Evolutionary conservation across 345 rosid genomes (phyloP), one percentile per base, ranked within the genome.

Genomic region (Heritiera littoralis): DNA sequence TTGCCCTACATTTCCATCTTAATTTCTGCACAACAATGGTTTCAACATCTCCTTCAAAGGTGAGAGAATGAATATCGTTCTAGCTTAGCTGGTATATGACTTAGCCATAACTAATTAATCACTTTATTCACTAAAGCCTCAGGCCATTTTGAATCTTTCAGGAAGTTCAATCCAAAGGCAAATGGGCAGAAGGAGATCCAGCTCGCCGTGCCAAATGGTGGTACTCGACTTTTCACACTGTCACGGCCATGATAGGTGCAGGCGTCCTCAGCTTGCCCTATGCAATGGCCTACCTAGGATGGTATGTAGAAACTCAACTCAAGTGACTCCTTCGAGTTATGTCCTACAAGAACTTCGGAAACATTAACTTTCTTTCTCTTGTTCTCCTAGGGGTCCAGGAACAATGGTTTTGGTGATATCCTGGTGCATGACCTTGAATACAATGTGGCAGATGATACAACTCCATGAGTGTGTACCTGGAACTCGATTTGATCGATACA

Each of bases 201-300:
- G 46, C 83, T 77, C 92, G 99, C 68, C 88, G 85, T 46, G 98
- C 98, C 61, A 93, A 91, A 87, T 95, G 99, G 99, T 93, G 98
- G 99, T 91, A 91, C 84, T 92, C 99, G 68, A 92, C 99, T 59
- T 95, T 95, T 80, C 99, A 93, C 88, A 78, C 87, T 5, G 96
- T 93, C 65, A 93, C 99, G 4, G 98, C 99, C 92, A 95, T 93
- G 97, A 93, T 95, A 15, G 99, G 99, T 9, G 99, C 98, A 1
- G 99, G 98, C 54, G 99, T 95, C 58, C 98, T 93, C 74, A 90
- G 98, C 82, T 86, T 95, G 75, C 99, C 99, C 70, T 92, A 91
- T 85, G 98, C 99, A 79, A 91, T 95, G 98, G 92, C 99, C 74
- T 93, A 92, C 82, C 89, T 95, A 79, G 99, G 98, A 87, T 95